These are phyloP conservation scores for Apiotrichum domesticum DNA, from an alignment of 1,284 basidiomycete genomes.

Conservation along the genomic window DNA sequence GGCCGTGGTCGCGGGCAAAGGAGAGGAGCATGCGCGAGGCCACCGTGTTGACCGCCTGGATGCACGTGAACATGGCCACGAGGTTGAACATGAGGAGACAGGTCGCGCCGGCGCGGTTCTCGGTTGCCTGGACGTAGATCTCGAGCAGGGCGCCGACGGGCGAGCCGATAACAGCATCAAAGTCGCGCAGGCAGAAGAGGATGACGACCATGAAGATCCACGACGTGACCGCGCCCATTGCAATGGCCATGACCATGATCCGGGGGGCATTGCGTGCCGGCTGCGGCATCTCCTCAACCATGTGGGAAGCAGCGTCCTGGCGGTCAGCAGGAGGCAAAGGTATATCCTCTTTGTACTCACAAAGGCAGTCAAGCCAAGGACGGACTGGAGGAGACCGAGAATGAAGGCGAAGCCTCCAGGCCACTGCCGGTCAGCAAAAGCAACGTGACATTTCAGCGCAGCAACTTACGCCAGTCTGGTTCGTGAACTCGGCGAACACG, in stretches of 20 bases:
- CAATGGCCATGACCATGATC: constrained; percentile 47
- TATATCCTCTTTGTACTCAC: not conserved
- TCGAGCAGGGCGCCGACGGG: constrained; percentile 59
- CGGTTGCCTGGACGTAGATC: constrained; percentile 59
- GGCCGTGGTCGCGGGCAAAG: constrained; percentile 9
- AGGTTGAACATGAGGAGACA: constrained; percentile 23
- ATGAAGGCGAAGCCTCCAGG: constrained; percentile 37
- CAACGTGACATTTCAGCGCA: too few relatives aligned
- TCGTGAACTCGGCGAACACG: constrained; percentile 40
- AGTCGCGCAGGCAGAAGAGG: constrained; percentile 59
- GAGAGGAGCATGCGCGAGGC: constrained; percentile 17
- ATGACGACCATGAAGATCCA: constrained; percentile 60
- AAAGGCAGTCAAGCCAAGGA: constrained; percentile 13
- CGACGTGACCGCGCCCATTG: constrained; percentile 56
- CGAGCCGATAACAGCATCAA: constrained; percentile 53
- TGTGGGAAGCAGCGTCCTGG: constrained; percentile 36
- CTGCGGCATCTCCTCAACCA: constrained; percentile 42
- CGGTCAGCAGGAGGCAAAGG: too few relatives aligned
- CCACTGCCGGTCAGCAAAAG: constrained; percentile 3
- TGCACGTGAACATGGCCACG: constrained; percentile 20
- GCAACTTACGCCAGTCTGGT: constrained; percentile 15
- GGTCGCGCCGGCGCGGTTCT: constrained; percentile 45
- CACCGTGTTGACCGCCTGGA: constrained; percentile 21
- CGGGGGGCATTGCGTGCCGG: constrained; percentile 33
- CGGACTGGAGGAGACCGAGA: constrained; percentile 41